Base-by-base conservation (phyloP, 768 basidiomycete species). In the Rhodotorula taiwanensis region DNA sequence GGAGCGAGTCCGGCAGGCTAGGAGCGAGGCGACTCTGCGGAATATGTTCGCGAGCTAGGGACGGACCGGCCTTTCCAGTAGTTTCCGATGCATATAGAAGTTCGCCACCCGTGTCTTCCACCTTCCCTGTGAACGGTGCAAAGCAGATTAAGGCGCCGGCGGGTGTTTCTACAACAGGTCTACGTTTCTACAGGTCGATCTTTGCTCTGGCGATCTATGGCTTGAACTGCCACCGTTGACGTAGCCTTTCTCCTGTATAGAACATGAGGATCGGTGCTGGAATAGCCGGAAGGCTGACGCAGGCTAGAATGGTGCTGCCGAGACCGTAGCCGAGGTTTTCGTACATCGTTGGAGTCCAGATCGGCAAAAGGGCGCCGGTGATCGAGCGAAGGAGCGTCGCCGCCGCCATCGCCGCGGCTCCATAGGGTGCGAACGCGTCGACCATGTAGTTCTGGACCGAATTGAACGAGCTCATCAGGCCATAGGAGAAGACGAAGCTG, bases 1-100 rank as follows among this genome's bases (percentile, higher is more conserved):
- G 28, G 94, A 99, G 78, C 80, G 94, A 60, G 81, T 93, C 70
- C 79, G 93, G 71, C 87, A 91, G 79, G 83, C 83, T 74, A 80
- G 84, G 76, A 89, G 88, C 73, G 67, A 69, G 53, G 67, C 67
- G 15, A 55, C 60, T 8, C n/a, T 69, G 0, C 55, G 41, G 50
- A 27, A 57, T 4, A 69, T 69, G 67, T 69, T 69, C 48, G 30
- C 30, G 42, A 4, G n/a, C 9, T 52, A 36, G 34, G 4, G 43
- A 23, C 43, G 43, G 14, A 44, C 43, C 20, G 14, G 4, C 6
- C n/a, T 18, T 47, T 8, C 45, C 45, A 47, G 7, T n/a, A n/a
- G n/a, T n/a, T n/a, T n/a, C n/a, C n/a, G n/a, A n/a, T n/a, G n/a
- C n/a, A n/a, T n/a, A n/a, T n/a, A n/a, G n/a, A n/a, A n/a, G n/a